Evolutionary conservation across 2,329 filamentous ascomycete species (phyloP), one percentile per base, ranked within the genome.

Genomic region (Aspergillus felis): DNA sequence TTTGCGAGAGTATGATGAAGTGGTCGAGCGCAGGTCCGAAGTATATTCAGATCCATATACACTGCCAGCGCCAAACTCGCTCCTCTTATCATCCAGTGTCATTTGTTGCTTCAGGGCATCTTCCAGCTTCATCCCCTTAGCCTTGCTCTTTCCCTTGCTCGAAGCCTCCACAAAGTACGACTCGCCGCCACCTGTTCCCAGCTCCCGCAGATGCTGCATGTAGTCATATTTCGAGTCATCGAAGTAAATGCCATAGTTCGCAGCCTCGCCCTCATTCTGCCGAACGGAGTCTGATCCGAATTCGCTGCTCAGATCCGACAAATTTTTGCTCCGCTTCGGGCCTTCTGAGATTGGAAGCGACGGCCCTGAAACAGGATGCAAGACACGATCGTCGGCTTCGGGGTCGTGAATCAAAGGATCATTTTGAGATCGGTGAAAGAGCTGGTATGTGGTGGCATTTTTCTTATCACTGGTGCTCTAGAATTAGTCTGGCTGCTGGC

Each of bases 141-240:
- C 85, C 76, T 92, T 92, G 25, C 78, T 80, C 74, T 90, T 90
- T 63, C 83, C 84, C 53, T 84, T 82, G n/a, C 84, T 64, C 24
- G 77, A 73, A 1, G 84, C 84, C 61, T 97, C 92, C 42, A 99
- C 83, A 70, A 96, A 97, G 50, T 92, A 87, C 29, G 88, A 85
- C 55, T 92, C 88, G 29, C 90, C 90, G 4, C 74, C 76, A 6
- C 76, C 91, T 47, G 80, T 75, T 57, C 87, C 87, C n/a, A 99
- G 79, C 67, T 97, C 94, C 55, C 92, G 89, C 82, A 99, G 80
- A 76, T 99, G 94, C 76, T 99, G 94, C 94, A 99, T 99, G 78
- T 99, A 99, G 76, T 99, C 94, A 77, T 99, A 99, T 70, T 91
- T 85, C 63, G 90, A 89, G 76, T 99, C 94, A 76, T 99, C 95